phyloP scores from a whole-genome alignment of 306 rosid genomes.

The Prunus padus region DNA sequence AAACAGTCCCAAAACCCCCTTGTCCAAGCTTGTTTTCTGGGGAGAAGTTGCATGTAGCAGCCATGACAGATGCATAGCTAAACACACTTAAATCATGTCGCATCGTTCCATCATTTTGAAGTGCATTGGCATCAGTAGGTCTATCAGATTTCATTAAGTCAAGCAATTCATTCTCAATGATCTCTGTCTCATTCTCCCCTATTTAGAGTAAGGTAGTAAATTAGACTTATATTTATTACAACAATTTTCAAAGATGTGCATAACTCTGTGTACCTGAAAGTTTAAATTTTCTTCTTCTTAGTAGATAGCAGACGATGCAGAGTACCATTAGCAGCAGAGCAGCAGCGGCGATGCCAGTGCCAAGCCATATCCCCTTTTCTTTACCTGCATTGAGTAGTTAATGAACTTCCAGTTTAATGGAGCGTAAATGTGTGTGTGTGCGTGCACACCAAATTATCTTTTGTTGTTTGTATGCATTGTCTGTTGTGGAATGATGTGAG shows the following conservation, averaged over 20 bases:
- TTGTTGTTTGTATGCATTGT: neutral
- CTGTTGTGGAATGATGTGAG: no score
- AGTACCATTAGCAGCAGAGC: neutral
- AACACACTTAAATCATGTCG: neutral
- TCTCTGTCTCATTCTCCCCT: neutral
- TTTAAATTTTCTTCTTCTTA: no score
- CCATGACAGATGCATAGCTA: constrained; percentile 8
- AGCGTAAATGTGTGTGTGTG: neutral
- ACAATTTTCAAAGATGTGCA: no score
- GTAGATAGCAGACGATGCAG: no score
- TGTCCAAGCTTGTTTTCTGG: constrained; percentile 25
- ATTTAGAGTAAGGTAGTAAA: neutral
- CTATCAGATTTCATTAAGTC: neutral
- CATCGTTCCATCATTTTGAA: neutral
- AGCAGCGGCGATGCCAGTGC: neutral
- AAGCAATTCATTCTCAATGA: neutral
- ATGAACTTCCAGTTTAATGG: neutral
- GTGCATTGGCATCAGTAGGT: neutral
- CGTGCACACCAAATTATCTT: no score
- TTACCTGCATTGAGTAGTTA: neutral
- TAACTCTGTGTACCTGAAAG: no score
- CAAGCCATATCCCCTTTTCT: neutral
- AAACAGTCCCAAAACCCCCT: constrained; percentile 12
- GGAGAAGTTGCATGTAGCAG: constrained; percentile 28
- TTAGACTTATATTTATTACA: no score